phyloP scores from a whole-genome alignment of 1,284 basidiomycete species.

The Leccinum cinnamomeum region DNA sequence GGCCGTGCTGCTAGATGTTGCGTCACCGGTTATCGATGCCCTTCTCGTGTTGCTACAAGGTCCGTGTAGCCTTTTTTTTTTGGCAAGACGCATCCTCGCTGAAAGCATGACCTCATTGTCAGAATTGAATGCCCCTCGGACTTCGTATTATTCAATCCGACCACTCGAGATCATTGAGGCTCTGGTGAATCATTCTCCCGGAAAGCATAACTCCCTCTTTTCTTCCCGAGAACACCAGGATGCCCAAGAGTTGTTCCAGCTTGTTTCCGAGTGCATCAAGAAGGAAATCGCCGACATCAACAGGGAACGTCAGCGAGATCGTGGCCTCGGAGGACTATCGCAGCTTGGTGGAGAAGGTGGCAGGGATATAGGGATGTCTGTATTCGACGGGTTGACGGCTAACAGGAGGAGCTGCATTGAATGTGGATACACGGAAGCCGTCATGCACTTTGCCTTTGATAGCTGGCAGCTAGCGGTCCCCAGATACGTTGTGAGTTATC shows the following conservation, averaged over 20 bases:
- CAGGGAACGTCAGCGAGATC: conserved; percentile 62
- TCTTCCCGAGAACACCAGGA: conserved; percentile 91
- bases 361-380: conserved; percentile 55
- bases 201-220: conserved; percentile 66
- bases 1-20: conserved; percentile 74
- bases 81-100: conserved; percentile 9
- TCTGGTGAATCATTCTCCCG: conserved; percentile 56
- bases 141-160: conserved; percentile 59
- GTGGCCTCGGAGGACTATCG: conserved; percentile 60
- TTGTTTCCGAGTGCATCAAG: conserved; percentile 85
- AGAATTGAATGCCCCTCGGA: conserved; percentile 74
- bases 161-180: conserved; percentile 72
- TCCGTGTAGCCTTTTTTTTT: conserved; percentile 35
- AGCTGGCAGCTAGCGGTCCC: conserved; percentile 80
- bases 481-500: conserved; percentile 47
- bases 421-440: conserved; percentile 86
- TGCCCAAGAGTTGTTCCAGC: conserved; percentile 93
- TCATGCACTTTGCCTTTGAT: conserved; percentile 84
- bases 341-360: conserved; percentile 34
- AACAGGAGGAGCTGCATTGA: conserved; percentile 78
- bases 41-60: conserved; percentile 67
- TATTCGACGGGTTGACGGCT: conserved; percentile 82
- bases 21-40: conserved; percentile 81
- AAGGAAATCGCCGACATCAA: conserved; percentile 70
- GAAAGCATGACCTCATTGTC: conserved; percentile 9